A percentile compares a stretch with the other conserved stretches of the same genome.
Evolutionary conservation across 306 rosid species (phyloP).

Genomic region (Fagus crenata): DNA sequence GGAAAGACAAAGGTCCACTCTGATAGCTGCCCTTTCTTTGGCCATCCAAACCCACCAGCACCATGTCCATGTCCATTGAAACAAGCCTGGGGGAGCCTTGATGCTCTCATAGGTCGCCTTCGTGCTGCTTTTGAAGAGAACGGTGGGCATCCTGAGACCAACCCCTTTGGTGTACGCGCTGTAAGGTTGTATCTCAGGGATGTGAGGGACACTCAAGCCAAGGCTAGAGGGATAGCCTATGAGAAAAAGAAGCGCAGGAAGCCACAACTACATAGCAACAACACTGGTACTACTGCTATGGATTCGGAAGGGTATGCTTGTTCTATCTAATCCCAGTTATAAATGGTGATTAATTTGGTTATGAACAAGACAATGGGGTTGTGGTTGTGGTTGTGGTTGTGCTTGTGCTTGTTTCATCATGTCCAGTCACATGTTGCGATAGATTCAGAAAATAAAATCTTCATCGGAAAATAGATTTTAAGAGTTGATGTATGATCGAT

Average conservation of each 20-base stretch:
- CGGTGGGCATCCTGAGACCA: slow-evolving; percentile 83
- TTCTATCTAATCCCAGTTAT: too few species aligned
- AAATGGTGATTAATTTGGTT: too few species aligned
- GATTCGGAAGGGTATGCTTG: too few species aligned
- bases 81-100: slow-evolving; percentile 93
- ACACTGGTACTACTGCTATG: too few species aligned
- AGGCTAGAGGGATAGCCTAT: slow-evolving; percentile 85
- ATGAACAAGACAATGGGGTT: too few species aligned
- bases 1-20: slow-evolving; percentile 85
- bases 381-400: too few species aligned
- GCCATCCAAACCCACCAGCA: slow-evolving; percentile 70
- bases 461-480: too few species aligned
- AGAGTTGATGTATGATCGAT: too few species aligned
- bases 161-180: slow-evolving; percentile 75
- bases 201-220: slow-evolving; percentile 77
- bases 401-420: too few species aligned
- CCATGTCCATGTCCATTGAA: slow-evolving; percentile 84
- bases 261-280: neutral
- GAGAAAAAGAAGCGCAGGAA: slow-evolving; percentile 77
- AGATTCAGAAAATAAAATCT: too few species aligned
- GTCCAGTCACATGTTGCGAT: too few species aligned
- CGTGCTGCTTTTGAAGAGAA: slow-evolving; percentile 94
- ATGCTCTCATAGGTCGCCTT: slow-evolving; percentile 82
- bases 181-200: slow-evolving; percentile 74
- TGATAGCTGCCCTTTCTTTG: slow-evolving; percentile 66